These are phyloP conservation scores for Solanum sitiens DNA, from an alignment of 257 asterid genomes.

Conservation along the genomic window DNA sequence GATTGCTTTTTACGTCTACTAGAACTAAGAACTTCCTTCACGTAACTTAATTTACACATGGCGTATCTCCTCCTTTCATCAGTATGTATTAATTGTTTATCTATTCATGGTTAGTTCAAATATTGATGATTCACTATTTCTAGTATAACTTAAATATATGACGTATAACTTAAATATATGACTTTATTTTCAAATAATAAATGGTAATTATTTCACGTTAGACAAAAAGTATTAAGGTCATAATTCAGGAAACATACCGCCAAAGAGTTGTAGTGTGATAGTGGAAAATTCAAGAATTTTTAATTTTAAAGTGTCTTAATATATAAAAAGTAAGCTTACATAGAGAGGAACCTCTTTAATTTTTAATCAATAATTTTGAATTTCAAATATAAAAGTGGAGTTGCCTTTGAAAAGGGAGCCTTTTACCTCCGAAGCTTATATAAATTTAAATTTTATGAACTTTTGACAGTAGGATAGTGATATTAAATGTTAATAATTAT, in stretches of 20 bases:
- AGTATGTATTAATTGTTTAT: background rate
- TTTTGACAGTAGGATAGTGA: background rate
- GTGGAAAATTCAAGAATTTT: background rate
- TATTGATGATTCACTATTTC: background rate
- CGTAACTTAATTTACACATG: background rate
- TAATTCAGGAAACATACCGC: background rate
- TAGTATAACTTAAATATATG: background rate
- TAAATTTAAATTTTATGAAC: background rate
- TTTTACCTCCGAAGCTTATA: background rate
- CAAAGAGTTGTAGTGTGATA: too few relatives aligned
- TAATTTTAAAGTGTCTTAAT: background rate
- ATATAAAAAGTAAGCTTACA: background rate
- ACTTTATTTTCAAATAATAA: background rate
- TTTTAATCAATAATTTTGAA: accelerated
- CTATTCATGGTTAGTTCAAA: background rate
- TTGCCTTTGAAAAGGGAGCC: background rate
- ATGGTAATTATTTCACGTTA: background rate
- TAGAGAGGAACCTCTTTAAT: background rate
- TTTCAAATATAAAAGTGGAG: too few relatives aligned
- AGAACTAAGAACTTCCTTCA: background rate
- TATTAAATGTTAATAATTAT: too few relatives aligned
- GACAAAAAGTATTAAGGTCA: background rate
- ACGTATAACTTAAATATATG: background rate
- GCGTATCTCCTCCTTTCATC: background rate
- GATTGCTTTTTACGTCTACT: background rate